Evolutionary conservation across 2,329 filamentous ascomycete genomes (phyloP), one percentile per base, ranked within the genome.

Genomic region (Trichoderma sp.): DNA sequence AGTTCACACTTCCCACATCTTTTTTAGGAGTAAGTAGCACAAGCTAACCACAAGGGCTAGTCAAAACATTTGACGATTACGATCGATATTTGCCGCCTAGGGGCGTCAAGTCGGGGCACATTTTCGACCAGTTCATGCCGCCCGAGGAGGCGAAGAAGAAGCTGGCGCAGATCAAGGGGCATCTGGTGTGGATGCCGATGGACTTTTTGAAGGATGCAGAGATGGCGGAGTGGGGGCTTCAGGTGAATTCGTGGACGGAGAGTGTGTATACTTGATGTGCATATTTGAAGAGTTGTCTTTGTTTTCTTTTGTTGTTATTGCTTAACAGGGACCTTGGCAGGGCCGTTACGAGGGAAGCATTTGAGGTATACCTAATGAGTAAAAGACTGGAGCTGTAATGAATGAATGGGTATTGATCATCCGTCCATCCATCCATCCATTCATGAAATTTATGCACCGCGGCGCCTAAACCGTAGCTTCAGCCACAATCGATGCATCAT

Each of bases 131-230:
- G 72, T 93, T 92, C 81, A 87, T 92, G 80, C 91, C 92, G 0
- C 88, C 90, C 0, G 85, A 90, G 28, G 91, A 97, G 70, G 90
- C 96, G 7, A 87, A 93, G 17, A 80, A 86, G 74, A 94, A 95
- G 80, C 84, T 98, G 64, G 90, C 94, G 76, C 86, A 91, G 78
- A 89, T 98, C 75, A 91, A 90, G 82, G 95, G 95, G 0, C 95
- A 98, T 83, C 81, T 98, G 53, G 95, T 98, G 7, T 97, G 93
- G 93, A 95, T 97, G 91, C 94, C 94, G n/a, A 81, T 98, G 77
- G 89, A 94, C 59, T 98, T 97, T 79, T 81, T 98, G 78, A 86
- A 88, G 76, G 90, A 97, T 74, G 94, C 91, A 0, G 87, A 93
- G 76, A 97, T 98, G 94, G 95, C 95, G 0, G 95, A 98, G 83